phyloP scores from a whole-genome alignment of 202 grass and related monocot species.

The Panicum hallii region DNA sequence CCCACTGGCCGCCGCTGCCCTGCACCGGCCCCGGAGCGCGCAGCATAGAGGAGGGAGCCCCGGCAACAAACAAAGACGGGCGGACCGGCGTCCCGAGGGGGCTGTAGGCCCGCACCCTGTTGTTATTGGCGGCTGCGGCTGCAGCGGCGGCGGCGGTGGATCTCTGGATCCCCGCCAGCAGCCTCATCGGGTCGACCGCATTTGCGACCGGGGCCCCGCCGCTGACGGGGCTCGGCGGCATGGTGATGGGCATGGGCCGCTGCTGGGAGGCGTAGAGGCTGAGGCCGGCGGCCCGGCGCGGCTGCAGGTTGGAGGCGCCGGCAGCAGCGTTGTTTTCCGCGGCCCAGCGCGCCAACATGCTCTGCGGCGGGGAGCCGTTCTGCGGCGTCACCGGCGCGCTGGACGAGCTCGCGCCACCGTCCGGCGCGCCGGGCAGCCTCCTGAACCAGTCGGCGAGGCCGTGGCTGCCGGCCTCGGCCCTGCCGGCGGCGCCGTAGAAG shows the following conservation, averaged over 20 bases:
- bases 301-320: background rate
- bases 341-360: slow-evolving; percentile 51
- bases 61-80: slow-evolving; percentile 33
- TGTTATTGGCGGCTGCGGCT: background rate
- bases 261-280: slow-evolving; percentile 31
- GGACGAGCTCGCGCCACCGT: slow-evolving; percentile 46
- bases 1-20: background rate
- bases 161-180: slow-evolving; percentile 60
- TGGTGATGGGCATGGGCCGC: slow-evolving; percentile 41
- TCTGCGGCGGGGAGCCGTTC: slow-evolving; percentile 45
- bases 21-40: slow-evolving; percentile 44
- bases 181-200: slow-evolving; percentile 20
- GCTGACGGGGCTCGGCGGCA: slow-evolving; percentile 53
- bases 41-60: slow-evolving; percentile 42
- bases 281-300: slow-evolving; percentile 31
- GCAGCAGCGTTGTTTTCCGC: background rate
- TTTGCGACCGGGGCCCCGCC: slow-evolving; percentile 22
- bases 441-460: slow-evolving; percentile 67
- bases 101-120: slow-evolving; percentile 30
- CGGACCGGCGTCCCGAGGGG: slow-evolving; percentile 40
- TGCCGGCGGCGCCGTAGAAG: slow-evolving; percentile 17
- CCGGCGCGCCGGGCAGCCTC: slow-evolving; percentile 39
- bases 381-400: slow-evolving; percentile 73
- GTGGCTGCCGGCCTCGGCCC: slow-evolving; percentile 32
- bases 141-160: slow-evolving; percentile 38